Conservation (phyloP, 2,329 filamentous ascomycete species). For the Helotiales sp. region DNA sequence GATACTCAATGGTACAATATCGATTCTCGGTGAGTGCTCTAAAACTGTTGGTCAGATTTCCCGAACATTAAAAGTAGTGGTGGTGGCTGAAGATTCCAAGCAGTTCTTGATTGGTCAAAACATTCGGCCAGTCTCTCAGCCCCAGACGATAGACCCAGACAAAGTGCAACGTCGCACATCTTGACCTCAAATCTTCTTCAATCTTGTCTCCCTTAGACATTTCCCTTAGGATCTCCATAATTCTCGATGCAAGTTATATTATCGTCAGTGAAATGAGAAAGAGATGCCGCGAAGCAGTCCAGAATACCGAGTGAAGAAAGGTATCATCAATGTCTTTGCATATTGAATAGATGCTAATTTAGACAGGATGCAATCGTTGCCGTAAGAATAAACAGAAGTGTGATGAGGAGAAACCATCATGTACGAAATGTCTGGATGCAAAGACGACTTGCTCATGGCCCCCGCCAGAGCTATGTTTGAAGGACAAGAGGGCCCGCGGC, state of each 20-base stretch:
- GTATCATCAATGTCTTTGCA: not conserved
- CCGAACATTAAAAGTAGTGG: too few relatives aligned
- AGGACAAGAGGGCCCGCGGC: not conserved
- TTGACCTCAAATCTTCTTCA: not conserved
- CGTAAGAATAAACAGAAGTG: not conserved
- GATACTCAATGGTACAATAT: too few relatives aligned
- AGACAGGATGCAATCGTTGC: constrained; percentile 3
- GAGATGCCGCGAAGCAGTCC: not conserved
- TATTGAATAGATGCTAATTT: not conserved
- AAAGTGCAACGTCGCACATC: not conserved
- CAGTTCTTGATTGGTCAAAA: not conserved
- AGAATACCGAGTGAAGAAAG: not conserved
- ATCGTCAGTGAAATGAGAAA: not conserved
- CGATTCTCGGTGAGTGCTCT: too few relatives aligned
- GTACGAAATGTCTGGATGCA: not conserved
- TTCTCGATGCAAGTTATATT: not conserved
- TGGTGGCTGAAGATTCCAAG: too few relatives aligned
- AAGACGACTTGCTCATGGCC: constrained; percentile 1
- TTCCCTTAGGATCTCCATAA: not conserved
- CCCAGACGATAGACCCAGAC: too few relatives aligned
- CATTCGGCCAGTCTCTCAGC: not conserved
- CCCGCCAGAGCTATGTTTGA: not conserved
- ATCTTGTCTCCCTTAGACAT: not conserved
- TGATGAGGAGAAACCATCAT: not conserved
- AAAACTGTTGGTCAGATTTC: too few relatives aligned